These are phyloP conservation scores for Fusarium solani-melongenae DNA, from an alignment of 2,329 filamentous ascomycete species.

Conservation along the genomic window DNA sequence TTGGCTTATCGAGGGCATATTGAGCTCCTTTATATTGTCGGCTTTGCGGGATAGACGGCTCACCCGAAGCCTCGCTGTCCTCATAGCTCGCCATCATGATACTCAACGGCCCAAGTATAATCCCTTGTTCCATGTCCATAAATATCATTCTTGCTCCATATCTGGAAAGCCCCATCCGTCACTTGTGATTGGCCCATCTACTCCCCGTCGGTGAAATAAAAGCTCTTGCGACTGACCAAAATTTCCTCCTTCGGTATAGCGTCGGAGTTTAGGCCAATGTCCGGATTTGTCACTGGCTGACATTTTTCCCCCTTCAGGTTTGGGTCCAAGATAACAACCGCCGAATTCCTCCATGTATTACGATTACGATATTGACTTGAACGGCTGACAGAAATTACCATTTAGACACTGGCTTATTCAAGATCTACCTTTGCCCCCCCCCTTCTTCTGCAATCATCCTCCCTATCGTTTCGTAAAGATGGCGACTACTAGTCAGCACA, in stretches of 20 bases:
- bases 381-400: not conserved
- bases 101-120: not conserved
- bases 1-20: not conserved
- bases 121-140: not conserved
- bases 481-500: not conserved
- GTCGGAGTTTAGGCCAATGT: slow-evolving; percentile 3
- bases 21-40: not conserved
- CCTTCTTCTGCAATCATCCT: not conserved
- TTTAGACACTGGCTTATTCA: not conserved
- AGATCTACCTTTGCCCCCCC: too few species aligned
- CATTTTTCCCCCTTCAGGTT: slow-evolving; percentile 11
- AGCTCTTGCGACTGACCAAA: slow-evolving; percentile 19
- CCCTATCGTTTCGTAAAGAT: not conserved
- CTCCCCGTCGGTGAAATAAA: not conserved
- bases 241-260: slow-evolving; percentile 23
- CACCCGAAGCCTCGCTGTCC: not conserved
- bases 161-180: not conserved
- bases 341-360: not conserved
- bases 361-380: not conserved
- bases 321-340: not conserved
- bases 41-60: not conserved
- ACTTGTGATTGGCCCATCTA: not conserved
- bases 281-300: slow-evolving; percentile 20
- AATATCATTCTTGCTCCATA: not conserved
- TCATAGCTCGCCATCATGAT: not conserved